Conservation (phyloP, 495 filamentous ascomycete genomes). For the Penicillium daleae region DNA sequence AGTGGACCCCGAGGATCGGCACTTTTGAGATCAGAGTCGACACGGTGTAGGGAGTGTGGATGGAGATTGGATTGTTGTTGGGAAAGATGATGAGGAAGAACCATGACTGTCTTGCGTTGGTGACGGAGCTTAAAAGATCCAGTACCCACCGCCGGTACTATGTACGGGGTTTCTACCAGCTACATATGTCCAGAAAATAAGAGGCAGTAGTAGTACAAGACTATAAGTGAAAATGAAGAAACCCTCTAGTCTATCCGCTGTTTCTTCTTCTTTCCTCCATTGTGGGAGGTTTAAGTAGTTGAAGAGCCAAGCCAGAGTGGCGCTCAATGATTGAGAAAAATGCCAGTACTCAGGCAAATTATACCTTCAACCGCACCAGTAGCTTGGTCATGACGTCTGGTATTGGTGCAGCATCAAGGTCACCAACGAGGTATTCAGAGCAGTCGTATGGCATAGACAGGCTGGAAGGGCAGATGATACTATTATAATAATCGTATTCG, state of each 20-base stretch:
- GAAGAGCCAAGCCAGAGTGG: background rate
- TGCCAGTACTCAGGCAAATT: background rate
- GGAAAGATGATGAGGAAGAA: slow-evolving; percentile 3
- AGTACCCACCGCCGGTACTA: background rate
- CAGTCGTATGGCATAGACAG: too few relatives aligned
- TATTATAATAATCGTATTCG: too few relatives aligned
- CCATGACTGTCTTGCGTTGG: slow-evolving; percentile 6
- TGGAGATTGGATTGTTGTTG: slow-evolving; percentile 1
- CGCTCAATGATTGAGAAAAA: background rate
- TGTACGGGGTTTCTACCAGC: too few relatives aligned
- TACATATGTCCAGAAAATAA: too few relatives aligned
- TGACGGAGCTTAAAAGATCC: background rate
- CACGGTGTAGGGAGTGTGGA: background rate
- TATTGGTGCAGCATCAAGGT: too few relatives aligned
- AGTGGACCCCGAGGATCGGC: background rate
- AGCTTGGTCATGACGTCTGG: too few relatives aligned
- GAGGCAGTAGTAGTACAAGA: background rate
- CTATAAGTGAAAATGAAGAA: background rate
- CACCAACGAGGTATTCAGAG: too few relatives aligned
- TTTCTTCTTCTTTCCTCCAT: background rate
- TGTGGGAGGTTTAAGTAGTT: background rate
- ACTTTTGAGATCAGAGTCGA: background rate
- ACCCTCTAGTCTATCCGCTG: background rate
- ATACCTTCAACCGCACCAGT: background rate
- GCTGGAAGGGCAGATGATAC: too few relatives aligned